Percentiles rank a stretch among this genome's conserved stretches.
Evolutionary conservation across 345 rosid species (phyloP).

Genomic region (Syzygium grande): DNA sequence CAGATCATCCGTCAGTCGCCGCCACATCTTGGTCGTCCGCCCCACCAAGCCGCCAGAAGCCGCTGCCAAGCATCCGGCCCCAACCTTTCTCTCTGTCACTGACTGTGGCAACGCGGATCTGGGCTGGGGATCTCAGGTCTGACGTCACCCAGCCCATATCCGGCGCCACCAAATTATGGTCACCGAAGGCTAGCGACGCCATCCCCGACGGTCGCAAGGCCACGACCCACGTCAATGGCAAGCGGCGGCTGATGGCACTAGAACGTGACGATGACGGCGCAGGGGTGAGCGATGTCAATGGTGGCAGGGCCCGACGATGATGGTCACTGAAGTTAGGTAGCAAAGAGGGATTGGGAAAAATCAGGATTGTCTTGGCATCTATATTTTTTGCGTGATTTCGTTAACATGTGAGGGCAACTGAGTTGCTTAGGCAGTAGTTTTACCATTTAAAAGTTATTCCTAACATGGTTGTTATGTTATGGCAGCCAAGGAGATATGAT

Average conservation of each 20-base stretch:
- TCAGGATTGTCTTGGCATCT: no score
- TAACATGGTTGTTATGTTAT: background rate
- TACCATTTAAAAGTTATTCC: background rate
- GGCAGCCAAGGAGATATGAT: background rate
- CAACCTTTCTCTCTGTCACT: no score
- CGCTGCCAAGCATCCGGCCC: background rate
- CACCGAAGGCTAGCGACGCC: no score
- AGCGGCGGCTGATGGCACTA: background rate
- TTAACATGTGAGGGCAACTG: background rate
- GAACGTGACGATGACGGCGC: background rate
- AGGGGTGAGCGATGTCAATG: background rate
- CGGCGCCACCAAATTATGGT: no score
- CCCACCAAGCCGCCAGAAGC: background rate
- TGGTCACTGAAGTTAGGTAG: background rate
- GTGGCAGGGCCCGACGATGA: background rate
- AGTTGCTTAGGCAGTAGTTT: background rate
- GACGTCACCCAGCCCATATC: no score
- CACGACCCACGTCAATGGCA: background rate
- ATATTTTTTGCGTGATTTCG: background rate
- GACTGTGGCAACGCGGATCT: no score
- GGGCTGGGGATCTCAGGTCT: no score
- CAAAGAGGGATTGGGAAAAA: no score
- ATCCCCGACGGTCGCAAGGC: no score
- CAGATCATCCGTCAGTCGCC: background rate
- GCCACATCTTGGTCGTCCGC: fast-evolving